Evolutionary conservation across 192 early-diverging fungal species (phyloP), one percentile per base, ranked within the genome.

Genomic region (Neocallimastix lanati): DNA sequence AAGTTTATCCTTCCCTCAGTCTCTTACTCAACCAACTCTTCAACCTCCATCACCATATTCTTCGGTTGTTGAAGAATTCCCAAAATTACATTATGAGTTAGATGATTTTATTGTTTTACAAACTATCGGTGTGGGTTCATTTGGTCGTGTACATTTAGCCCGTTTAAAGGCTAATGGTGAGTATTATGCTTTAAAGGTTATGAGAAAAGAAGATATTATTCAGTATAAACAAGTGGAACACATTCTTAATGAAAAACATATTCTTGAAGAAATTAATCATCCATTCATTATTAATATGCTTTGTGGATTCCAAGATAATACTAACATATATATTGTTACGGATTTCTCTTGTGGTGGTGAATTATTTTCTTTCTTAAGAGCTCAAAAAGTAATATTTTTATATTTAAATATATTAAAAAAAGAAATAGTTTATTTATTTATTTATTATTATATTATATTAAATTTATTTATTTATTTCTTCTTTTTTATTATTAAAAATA

Each of bases 321-420:
- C 88, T 76, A 97, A 95, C 83, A 83, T 98, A 81, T 97, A 97
- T 84, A 94, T 98, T 84, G 93, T 96, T 18, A 90, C 97, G 90
- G 96, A 97, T 84, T 98, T 96, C 87, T 93, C 97, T 12, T 92
- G 93, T 36, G 97, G 97, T 81, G 97, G 96, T 78, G 94, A 98
- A 88, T 87, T 98, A 83, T 92, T 93, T 84, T 88, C 92, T 80
- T 87, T 93, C 78, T 78, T 93, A 85, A 81, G 89, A 86, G 91
- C 93, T 84, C 90, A 90, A 67, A 92, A 93, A 86, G 93, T 94
- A 90, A 83, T 80, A 21, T 12, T 37, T 37, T 12, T 37, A 12
- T 37, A 33, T 33, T 6, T 11, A 33, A 6, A 6, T 6, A 33
- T 33, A 6, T 6, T 33, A 33, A 33, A 6, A 6, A 33, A 33